These are phyloP conservation scores for Argentina anserina DNA, from an alignment of 306 rosid species.

Conservation along the genomic window DNA sequence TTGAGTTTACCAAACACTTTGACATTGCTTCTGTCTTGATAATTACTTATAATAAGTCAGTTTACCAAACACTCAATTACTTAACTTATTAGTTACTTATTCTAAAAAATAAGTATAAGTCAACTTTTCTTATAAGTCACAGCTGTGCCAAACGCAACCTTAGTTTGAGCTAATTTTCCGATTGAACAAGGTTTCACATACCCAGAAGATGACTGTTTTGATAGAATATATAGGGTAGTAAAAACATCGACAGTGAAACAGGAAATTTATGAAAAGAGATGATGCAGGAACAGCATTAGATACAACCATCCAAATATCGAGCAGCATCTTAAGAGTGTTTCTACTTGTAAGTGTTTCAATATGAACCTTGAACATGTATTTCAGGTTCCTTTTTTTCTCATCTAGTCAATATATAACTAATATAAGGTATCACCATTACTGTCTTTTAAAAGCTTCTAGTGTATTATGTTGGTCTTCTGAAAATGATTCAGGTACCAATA, in stretches of 20 bases:
- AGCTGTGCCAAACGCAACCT: too few species aligned
- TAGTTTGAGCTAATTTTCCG: too few species aligned
- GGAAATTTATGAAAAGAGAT: background rate
- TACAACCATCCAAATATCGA: background rate
- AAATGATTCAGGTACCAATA: background rate
- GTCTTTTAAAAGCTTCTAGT: background rate
- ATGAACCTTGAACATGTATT: background rate
- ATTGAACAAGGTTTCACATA: background rate
- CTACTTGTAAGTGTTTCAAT: background rate
- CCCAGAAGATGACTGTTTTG: background rate
- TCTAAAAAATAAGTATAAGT: too few species aligned
- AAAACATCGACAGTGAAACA: background rate
- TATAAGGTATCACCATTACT: background rate
- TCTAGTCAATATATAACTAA: background rate
- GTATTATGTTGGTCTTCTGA: background rate
- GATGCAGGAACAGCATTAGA: background rate
- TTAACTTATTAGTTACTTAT: too few species aligned
- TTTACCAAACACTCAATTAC: too few species aligned
- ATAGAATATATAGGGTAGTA: background rate
- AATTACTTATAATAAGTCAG: too few species aligned
- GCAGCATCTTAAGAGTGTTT: background rate
- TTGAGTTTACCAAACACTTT: too few species aligned
- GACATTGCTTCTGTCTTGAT: too few species aligned
- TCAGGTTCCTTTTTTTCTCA: background rate
- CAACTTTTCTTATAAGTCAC: too few species aligned